Conservation (phyloP, 306 rosid genomes). For the Carpinus fangiana region DNA sequence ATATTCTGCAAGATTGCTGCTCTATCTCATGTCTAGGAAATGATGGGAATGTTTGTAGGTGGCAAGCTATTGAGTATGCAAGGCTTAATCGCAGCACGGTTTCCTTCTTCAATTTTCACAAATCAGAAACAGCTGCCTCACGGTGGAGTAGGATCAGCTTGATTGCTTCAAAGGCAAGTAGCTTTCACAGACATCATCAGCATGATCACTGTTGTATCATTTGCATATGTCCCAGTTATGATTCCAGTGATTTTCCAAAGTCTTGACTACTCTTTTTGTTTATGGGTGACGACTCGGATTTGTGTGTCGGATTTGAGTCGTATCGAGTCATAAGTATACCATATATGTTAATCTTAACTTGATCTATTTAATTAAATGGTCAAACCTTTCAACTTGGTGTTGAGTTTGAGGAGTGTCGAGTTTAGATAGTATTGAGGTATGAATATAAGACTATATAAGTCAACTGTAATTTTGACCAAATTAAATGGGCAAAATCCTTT, state of each 20-base stretch:
- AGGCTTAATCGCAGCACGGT: conserved; percentile 29
- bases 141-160: conserved; percentile 38
- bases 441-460: too few relatives aligned
- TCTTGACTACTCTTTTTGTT: not conserved
- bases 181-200: not conserved
- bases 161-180: conserved; percentile 34
- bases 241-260: not conserved
- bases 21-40: not conserved
- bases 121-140: conserved; percentile 32
- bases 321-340: too few relatives aligned
- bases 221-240: not conserved
- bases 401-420: too few relatives aligned
- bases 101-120: conserved; percentile 33
- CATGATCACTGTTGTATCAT: not conserved
- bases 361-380: too few relatives aligned
- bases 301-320: too few relatives aligned
- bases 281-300: too few relatives aligned
- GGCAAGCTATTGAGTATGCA: conserved; percentile 35
- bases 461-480: too few relatives aligned
- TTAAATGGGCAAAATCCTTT: too few relatives aligned
- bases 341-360: too few relatives aligned
- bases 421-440: too few relatives aligned
- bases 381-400: too few relatives aligned
- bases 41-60: conserved; percentile 15
- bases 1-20: not conserved